Evolutionary conservation across 768 basidiomycete species (phyloP), one percentile per base, ranked within the genome.

Genomic region (Podaxis pistillaris): DNA sequence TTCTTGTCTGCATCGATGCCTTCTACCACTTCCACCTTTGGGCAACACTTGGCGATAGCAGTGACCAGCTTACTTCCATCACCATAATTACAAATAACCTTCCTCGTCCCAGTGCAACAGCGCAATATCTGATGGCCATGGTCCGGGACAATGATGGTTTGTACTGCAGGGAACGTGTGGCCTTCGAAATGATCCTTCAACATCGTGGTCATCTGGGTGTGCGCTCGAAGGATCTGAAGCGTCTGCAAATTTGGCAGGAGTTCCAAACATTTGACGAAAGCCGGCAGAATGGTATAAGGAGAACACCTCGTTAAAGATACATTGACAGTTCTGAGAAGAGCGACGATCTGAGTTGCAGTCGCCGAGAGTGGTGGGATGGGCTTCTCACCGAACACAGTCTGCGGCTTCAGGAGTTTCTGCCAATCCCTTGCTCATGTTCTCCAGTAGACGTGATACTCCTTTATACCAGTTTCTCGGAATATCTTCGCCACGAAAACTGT

Each of bases 71-170:
- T 72, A n/a, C 63, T 62, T 19, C 66, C 70, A 51, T 72, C 69
- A 2, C 64, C 66, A 4, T 64, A 51, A 8, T 65, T 70, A 56
- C 70, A 71, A 44, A 68, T 68, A 1, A 74, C 69, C 7, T 65
- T 63, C 40, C 46, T 67, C 13, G 68, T 70, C 22, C 69, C 67
- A 11, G 69, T 68, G 57, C 73, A 74, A 57, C 68, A 68, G n/a
- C 68, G 65, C n/a, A 75, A 58, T 19, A 75, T 65, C 37, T 75
- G 67, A 38, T 75, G 75, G 13, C 71, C 70, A 53, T 70, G 67
- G 11, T 69, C 67, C 0, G 72, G 75, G 0, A 72, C 64, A 33
- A 73, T 69, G 19, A 74, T 47, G 0, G 64, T 71, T 19, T 69
- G 73, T 26, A 75, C 65, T 15, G 47, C 60, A 11, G 74, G 71